Evolutionary conservation across 129 eudicot species (phyloP), one percentile per base, ranked within the genome.

Genomic region (Centaurea solstitialis): DNA sequence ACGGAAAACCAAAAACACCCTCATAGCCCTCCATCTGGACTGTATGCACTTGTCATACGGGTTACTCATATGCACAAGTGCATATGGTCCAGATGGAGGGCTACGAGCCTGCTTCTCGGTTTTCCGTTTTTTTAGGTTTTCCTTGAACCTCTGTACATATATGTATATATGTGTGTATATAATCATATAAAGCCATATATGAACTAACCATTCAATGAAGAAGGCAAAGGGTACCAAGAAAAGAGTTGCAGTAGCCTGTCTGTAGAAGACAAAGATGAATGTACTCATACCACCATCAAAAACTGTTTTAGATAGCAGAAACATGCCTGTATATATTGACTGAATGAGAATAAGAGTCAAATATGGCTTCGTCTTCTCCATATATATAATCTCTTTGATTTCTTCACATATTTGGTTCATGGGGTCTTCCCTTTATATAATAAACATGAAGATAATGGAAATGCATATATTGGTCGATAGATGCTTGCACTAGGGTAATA

Each of bases 221-320:
- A 80, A 30, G 61, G 91, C 90, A 9, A 87, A 66, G 3, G 96
- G 96, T 53, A 72, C 67, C 62, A 93, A 82, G 84, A 89, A 83
- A 57, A 89, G 77, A 70, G 98, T 78, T 4, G 89, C 96, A 73
- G 82, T 62, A 35, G 98, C 96, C 57, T 93, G 98, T 85, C 98
- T 82, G 68, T 93, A 93, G 86, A 91, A 93, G 68, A 89, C 89
- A 22, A 93, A 93, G 74, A 93, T 84, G 53, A 72, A 89, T 11
- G 93, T 80, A 80, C 79, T 89, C 96, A 91, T 93, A 43, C 96
- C 98, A 28, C 82, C 90, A 83, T 89, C 89, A 28, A 93, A 93
- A 0, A 92, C 98, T 2, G 83, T 86, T 71, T 91, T 93, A 0
- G 93, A 84, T 41, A 93, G 85, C 77, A 93, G 72, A 83, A 87